Base-by-base conservation (phyloP, 1,139 yeast genomes). In the Candida pseudocylindracea region DNA sequence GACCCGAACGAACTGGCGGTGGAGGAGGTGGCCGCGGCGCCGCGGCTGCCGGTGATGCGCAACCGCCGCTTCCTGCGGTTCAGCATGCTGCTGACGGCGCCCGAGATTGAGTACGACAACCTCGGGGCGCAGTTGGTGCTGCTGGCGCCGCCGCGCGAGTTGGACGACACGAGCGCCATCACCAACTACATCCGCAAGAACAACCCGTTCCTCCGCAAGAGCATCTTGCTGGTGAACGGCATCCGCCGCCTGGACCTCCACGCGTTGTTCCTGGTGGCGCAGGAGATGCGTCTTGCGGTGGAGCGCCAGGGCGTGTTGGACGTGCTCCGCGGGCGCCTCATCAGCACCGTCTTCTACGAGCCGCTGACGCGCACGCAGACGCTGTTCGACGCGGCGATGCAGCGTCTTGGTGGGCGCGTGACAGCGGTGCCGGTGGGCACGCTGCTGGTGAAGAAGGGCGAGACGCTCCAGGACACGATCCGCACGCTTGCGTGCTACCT, bases 351-450 rank as follows among this genome's bases (percentile, higher is more conserved):
- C 65, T 91, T 91, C 62, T 91, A 83, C 54, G 99, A 91, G 60
- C 98, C 99, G 45, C 81, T 95, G 9, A 91, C 99, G 32, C 71
- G 99, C 57, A 91, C 99, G 27, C 70, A 92, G 12, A 72, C 95
- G 20, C 85, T 96, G 2, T 91, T 91, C 52, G 93, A 91, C 54
- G 94, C 95, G 45, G 99, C 99, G 39, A 91, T 91, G 98, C 96
- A 91, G 64, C 78, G 99, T 61, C 67, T 91, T 46, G 99, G 99
- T 53, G 99, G 99, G 51, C 73, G 93, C 54, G 94, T 85, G 42
- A 79, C 91, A 43, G 69, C 92, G 34, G 76, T 91, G 41, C 65
- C 80, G 41, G 78, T 91, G 37, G 70, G 68, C 38, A 65, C 88
- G 31, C 83, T 96, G 13, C 81, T 95, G 25, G 93, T 85, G 34